Evolutionary conservation across 768 basidiomycete species (phyloP).

Genomic region (Pisolithus marmoratus): DNA sequence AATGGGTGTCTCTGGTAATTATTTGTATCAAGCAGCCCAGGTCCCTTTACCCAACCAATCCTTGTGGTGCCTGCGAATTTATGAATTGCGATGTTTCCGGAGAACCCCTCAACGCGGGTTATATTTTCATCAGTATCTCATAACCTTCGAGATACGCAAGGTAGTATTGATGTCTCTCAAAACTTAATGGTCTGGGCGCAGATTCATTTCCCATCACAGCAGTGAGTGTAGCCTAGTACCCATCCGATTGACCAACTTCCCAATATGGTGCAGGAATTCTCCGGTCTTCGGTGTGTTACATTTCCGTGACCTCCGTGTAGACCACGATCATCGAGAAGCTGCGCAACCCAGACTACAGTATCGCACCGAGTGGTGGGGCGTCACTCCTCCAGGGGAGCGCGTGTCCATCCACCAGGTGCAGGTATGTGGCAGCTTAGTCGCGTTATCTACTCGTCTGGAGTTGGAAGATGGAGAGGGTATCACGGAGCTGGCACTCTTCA

Average conservation of each 20-base stretch:
- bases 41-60: conserved; percentile 26
- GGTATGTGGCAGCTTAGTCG: conserved; percentile 22
- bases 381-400: conserved; percentile 27
- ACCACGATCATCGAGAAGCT: conserved; percentile 48
- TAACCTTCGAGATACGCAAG: conserved; percentile 29
- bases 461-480: conserved; percentile 28
- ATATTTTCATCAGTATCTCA: conserved; percentile 27
- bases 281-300: conserved; percentile 32
- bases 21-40: conserved; percentile 30
- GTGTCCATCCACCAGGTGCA: conserved; percentile 24
- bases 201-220: conserved; percentile 24
- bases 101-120: conserved; percentile 18
- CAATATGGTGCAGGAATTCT: conserved; percentile 14
- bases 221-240: conserved; percentile 10
- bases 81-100: conserved; percentile 30
- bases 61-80: conserved; percentile 28
- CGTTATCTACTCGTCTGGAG: conserved; percentile 23
- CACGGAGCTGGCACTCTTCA: conserved; percentile 24
- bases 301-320: conserved; percentile 51
- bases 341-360: conserved; percentile 21
- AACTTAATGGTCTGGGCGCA: conserved; percentile 27
- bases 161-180: conserved; percentile 28
- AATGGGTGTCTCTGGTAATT: conserved; percentile 26
- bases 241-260: neutral
- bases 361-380: conserved; percentile 31